Base-by-base conservation (phyloP, 352 stramenopile genomes). In the Phytophthora cryptogea region DNA sequence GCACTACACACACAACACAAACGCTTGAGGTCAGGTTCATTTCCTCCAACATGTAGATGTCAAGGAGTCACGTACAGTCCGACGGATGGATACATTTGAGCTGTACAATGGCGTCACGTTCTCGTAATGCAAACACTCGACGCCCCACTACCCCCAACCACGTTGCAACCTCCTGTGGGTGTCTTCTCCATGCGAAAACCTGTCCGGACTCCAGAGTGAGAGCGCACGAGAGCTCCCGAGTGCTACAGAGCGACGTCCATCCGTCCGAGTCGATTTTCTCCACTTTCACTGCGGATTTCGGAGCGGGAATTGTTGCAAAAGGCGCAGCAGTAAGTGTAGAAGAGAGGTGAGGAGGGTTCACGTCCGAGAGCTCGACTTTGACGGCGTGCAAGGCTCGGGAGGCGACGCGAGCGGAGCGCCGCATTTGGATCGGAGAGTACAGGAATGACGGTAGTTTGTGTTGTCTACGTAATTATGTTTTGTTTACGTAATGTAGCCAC, bases 31-130 rank as follows among this genome's bases (percentile, higher is more conserved):
- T 43, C 8, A 45, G 39, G 11, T 45, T 51, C 10, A 13, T 8
- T 33, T 37, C 20, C 16, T 36, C 2, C 3, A 51, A 11, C 26
- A 20, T 17, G 10, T 13, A 6, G 17, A 1, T 17, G 4, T 37
- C 20, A 8, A 35, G 10, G 16, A 10, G 0, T 1, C 13, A 66
- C 66, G 17, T 64, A 85, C 76, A 54, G 20, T 92, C 70, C 72
- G 77, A 50, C 40, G 76, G 69, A 87, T 91, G 48, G 41, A 91
- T 46, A 79, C 62, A 88, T 70, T 23, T 73, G 83, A 82, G 81
- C 30, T 80, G 71, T 32, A 84, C 68, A 41, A 70, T 32, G 20
- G 50, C 32, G 41, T 70, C 39, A 41, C 39, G 49, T 60, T 92
- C 83, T 1, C 72, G 66, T 31, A 94, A 39, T 27, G 67, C 68